Evolutionary conservation across 768 basidiomycete genomes (phyloP).

Genomic region (Fomitopsis pulvina): DNA sequence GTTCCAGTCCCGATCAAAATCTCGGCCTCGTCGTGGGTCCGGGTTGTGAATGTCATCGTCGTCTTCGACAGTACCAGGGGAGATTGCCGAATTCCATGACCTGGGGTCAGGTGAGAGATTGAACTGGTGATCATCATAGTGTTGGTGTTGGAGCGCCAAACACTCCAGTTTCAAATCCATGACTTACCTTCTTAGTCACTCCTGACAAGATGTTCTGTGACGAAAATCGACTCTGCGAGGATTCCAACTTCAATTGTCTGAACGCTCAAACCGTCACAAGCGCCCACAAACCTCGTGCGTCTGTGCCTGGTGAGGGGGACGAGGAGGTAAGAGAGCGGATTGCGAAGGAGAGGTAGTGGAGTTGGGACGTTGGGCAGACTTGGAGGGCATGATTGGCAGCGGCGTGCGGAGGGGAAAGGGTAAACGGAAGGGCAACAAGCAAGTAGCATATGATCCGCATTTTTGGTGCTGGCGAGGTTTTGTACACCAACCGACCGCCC

Average conservation of each 20-base stretch:
- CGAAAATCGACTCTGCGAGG: not conserved
- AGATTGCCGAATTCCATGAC: conserved; percentile 59
- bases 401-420: not conserved
- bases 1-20: conserved; percentile 19
- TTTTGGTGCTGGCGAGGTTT: not conserved
- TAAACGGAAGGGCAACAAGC: not conserved
- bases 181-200: not conserved
- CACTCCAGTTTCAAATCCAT: not conserved
- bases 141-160: not conserved
- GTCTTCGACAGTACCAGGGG: conserved; percentile 40
- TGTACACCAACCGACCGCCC: not conserved
- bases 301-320: not conserved
- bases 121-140: conserved; percentile 39
- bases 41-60: conserved; percentile 74
- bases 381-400: not conserved
- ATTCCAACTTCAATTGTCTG: not conserved
- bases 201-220: not conserved
- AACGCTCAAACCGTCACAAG: not conserved
- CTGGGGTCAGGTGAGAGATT: conserved; percentile 69
- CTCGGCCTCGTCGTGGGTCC: conserved; percentile 21
- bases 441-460: not conserved
- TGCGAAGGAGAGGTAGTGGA: not conserved
- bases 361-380: not conserved
- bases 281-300: not conserved
- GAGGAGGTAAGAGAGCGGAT: not conserved